phyloP scores from a whole-genome alignment of 2,329 filamentous ascomycete genomes.

The Cladosporium velox region DNA sequence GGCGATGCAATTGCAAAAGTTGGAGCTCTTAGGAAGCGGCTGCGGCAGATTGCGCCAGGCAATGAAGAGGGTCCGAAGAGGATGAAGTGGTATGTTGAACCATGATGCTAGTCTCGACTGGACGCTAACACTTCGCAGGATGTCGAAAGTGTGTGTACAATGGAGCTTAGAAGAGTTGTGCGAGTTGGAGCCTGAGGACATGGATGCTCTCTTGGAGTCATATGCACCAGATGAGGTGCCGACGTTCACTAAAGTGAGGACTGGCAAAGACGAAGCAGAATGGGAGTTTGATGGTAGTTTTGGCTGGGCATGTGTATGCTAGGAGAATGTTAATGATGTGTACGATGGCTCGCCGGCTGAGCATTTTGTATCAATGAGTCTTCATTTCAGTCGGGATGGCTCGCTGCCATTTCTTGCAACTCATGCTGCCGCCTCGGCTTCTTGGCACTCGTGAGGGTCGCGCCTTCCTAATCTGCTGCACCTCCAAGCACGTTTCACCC shows the following conservation, averaged over 20 bases:
- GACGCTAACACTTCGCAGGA: conserved; percentile 60
- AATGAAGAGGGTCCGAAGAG: conserved; percentile 76
- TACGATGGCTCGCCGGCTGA: not conserved
- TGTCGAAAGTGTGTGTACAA: conserved; percentile 85
- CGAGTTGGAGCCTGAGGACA: conserved; percentile 75
- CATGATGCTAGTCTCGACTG: not conserved
- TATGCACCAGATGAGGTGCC: conserved; percentile 58
- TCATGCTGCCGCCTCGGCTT: too few species aligned
- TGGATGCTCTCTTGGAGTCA: conserved; percentile 78
- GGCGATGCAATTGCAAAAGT: conserved; percentile 85
- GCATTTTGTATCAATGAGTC: not conserved
- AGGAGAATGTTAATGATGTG: conserved; percentile 8
- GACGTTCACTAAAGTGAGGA: conserved; percentile 44
- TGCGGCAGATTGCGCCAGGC: conserved; percentile 74
- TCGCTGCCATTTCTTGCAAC: too few species aligned
- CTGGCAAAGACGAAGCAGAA: conserved; percentile 42
- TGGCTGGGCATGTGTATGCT: conserved; percentile 42
- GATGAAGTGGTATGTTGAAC: conserved; percentile 74
- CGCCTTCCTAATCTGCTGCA: not conserved
- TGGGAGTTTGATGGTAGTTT: conserved; percentile 52
- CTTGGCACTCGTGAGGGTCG: not conserved
- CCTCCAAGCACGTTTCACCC: too few species aligned
- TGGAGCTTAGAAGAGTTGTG: conserved; percentile 86
- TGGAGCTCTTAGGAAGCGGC: conserved; percentile 73
- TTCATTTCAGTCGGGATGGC: too few species aligned